These are phyloP conservation scores for Musa beccarii DNA, from an alignment of 176 grass and related monocot species.

Conservation along the genomic window DNA sequence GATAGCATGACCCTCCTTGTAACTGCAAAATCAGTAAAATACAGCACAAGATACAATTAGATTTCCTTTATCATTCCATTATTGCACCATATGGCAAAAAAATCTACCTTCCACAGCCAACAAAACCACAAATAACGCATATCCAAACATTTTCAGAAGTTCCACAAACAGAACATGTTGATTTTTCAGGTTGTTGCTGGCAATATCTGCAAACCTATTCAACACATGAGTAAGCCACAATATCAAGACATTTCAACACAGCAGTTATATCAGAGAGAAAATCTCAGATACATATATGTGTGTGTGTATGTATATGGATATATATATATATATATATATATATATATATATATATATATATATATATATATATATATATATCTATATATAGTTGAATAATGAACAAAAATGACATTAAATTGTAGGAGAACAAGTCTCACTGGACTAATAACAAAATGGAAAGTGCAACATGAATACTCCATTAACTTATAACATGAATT, in stretches of 20 bases:
- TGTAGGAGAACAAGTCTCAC: neutral
- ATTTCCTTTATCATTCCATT: neutral
- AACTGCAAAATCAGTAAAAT: slow-evolving; percentile 34
- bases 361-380: neutral
- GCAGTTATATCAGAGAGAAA: too few relatives aligned
- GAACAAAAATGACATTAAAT: neutral
- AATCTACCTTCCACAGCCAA: slow-evolving; percentile 91
- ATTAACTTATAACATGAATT: neutral
- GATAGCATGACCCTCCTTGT: slow-evolving; percentile 79
- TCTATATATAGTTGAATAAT: neutral
- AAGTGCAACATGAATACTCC: neutral
- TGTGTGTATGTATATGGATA: too few relatives aligned
- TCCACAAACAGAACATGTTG: slow-evolving; percentile 80
- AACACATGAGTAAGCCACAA: slow-evolving; percentile 16
- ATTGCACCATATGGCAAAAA: slow-evolving; percentile 3
- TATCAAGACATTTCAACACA: neutral
- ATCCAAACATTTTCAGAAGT: slow-evolving; percentile 89
- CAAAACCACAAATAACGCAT: slow-evolving; percentile 87
- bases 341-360: too few relatives aligned
- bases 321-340: too few relatives aligned
- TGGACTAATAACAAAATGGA: neutral
- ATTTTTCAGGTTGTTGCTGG: slow-evolving; percentile 86
- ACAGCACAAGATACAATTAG: neutral
- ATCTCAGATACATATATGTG: too few relatives aligned
- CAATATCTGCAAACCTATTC: slow-evolving; percentile 95